Evolutionary conservation across 2,329 filamentous ascomycete genomes (phyloP).

Genomic region (Fusarium sp.): DNA sequence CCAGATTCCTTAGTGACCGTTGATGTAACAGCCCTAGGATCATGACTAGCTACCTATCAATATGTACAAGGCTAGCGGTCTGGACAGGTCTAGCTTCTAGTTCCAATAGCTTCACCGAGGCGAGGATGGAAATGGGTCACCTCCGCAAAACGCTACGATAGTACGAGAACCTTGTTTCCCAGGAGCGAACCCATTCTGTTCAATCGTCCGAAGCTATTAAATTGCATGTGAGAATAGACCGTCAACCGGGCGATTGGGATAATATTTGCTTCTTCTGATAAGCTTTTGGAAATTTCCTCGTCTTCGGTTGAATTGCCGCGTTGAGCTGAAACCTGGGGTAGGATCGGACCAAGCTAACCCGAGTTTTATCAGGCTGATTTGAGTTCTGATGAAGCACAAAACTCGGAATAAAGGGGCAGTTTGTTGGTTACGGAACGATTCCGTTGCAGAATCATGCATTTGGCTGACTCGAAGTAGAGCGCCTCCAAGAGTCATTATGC

Average conservation of each 20-base stretch:
- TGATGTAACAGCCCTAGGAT: neutral
- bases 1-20: neutral
- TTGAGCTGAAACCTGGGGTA: constrained; percentile 9
- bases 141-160: neutral
- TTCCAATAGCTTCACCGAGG: neutral
- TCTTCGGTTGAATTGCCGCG: neutral
- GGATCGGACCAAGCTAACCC: neutral
- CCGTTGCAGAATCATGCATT: neutral
- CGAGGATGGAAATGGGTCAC: neutral
- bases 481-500: neutral
- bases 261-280: neutral
- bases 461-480: neutral
- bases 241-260: neutral
- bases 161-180: neutral
- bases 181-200: neutral
- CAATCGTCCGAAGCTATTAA: neutral
- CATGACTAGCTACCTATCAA: neutral
- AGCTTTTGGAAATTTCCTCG: neutral
- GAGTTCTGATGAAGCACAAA: neutral
- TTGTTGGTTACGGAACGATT: neutral
- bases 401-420: neutral
- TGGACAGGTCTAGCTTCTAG: constrained; percentile 1
- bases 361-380: neutral
- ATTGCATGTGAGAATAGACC: neutral
- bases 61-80: constrained; percentile 1